Conservation (phyloP, 2,329 filamentous ascomycete genomes). For the Hirsutella thompsonii region DNA sequence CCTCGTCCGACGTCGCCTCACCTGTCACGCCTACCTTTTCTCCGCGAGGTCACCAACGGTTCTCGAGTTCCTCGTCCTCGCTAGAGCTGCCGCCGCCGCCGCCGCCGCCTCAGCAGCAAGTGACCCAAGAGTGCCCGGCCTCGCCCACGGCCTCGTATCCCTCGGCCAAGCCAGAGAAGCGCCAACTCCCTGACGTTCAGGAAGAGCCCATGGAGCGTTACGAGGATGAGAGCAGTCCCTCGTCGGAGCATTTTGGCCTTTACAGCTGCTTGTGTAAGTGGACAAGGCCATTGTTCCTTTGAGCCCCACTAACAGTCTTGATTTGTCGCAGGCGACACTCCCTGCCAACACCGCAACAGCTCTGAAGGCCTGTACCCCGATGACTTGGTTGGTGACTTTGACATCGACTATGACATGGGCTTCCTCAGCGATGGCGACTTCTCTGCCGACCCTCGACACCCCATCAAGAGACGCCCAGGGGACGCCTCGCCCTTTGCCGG, state of each 20-base stretch:
- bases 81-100: slow-evolving; percentile 43
- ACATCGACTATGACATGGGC: slow-evolving; percentile 52
- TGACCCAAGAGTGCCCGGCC: slow-evolving; percentile 7
- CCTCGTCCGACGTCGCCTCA: slow-evolving; percentile 54
- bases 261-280: slow-evolving; percentile 66
- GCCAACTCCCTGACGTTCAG: slow-evolving; percentile 65
- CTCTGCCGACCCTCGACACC: slow-evolving; percentile 24
- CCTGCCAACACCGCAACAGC: slow-evolving; percentile 43
- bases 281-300: neutral
- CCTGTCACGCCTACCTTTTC: slow-evolving; percentile 62
- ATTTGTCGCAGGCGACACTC: slow-evolving; percentile 39
- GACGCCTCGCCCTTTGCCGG: slow-evolving; percentile 47
- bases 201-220: slow-evolving; percentile 69
- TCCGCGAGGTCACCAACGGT: slow-evolving; percentile 48
- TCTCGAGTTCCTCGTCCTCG: slow-evolving; percentile 68
- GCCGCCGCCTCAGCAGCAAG: neutral
- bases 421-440: slow-evolving; percentile 54
- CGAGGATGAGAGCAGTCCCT: slow-evolving; percentile 26
- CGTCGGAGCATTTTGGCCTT: slow-evolving; percentile 26
- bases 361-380: slow-evolving; percentile 23
- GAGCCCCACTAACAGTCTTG: slow-evolving; percentile 3
- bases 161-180: slow-evolving; percentile 43
- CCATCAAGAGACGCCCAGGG: slow-evolving; percentile 42
- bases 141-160: slow-evolving; percentile 14
- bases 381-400: slow-evolving; percentile 27